Evolutionary conservation across 176 grass and related monocot species (phyloP).

Genomic region (Hyparrhenia diplandra): DNA sequence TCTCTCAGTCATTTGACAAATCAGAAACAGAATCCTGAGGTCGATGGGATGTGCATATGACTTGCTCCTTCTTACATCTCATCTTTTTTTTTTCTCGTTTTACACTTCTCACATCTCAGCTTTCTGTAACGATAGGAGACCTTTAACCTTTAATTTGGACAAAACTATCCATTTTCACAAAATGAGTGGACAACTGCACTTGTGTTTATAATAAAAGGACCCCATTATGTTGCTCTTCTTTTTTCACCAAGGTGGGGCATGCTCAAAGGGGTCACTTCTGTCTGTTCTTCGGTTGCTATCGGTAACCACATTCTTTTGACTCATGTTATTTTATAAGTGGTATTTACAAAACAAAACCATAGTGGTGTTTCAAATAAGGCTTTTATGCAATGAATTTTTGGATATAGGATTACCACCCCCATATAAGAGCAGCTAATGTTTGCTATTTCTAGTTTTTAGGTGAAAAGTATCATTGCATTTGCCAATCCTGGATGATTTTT

Average conservation of each 20-base stretch:
- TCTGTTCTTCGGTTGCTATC: not conserved
- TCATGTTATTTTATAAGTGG: not conserved
- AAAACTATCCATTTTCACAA: not conserved
- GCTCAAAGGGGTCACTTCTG: not conserved
- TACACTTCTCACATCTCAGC: not conserved
- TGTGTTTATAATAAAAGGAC: not conserved
- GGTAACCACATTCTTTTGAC: not conserved
- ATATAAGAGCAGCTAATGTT: not conserved
- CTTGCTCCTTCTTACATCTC: not conserved
- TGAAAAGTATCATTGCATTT: not conserved
- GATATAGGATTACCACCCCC: not conserved
- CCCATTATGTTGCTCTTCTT: not conserved
- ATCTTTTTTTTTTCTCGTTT: not conserved
- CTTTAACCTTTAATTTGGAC: not conserved
- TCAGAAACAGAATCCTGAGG: constrained; percentile 12
- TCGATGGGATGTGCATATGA: constrained; percentile 2
- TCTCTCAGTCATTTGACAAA: constrained; percentile 20
- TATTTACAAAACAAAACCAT: not conserved
- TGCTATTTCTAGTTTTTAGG: not conserved
- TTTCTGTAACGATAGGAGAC: constrained; percentile 2
- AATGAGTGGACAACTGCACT: not conserved
- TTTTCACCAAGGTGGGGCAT: not conserved
- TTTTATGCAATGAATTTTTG: not conserved
- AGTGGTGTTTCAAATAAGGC: not conserved
- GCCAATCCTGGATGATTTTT: not conserved